Evolutionary conservation across 306 rosid genomes (phyloP).

Genomic region (Fagus sylvatica): DNA sequence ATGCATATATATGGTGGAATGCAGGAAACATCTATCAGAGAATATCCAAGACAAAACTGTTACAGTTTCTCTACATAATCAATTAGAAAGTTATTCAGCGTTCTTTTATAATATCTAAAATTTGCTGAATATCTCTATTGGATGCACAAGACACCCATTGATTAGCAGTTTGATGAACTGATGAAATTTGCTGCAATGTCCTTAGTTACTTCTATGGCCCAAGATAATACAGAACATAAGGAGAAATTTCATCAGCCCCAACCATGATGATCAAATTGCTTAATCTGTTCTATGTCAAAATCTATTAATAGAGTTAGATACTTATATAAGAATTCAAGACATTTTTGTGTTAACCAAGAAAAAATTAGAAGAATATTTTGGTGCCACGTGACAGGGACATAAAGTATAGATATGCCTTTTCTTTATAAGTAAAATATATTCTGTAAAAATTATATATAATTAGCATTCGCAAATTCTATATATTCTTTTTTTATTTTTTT

Average conservation of each 20-base stretch:
- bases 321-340: background rate
- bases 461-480: too few relatives aligned
- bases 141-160: background rate
- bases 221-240: background rate
- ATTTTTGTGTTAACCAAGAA: background rate
- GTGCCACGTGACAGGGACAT: too few relatives aligned
- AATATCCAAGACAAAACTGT: background rate
- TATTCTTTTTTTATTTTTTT: too few relatives aligned
- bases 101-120: background rate
- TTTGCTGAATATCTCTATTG: background rate
- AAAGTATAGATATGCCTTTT: too few relatives aligned
- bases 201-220: background rate
- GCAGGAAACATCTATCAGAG: background rate
- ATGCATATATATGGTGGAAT: background rate
- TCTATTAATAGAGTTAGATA: background rate
- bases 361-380: background rate
- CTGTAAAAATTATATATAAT: too few relatives aligned
- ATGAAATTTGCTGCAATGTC: background rate
- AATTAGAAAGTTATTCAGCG: background rate
- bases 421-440: too few relatives aligned
- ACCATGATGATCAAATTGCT: background rate
- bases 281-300: background rate
- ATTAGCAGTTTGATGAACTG: background rate
- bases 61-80: background rate
- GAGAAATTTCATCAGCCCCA: background rate